Base-by-base conservation (phyloP, 2,329 filamentous ascomycete species). In the Dactylellina haptotyla region DNA sequence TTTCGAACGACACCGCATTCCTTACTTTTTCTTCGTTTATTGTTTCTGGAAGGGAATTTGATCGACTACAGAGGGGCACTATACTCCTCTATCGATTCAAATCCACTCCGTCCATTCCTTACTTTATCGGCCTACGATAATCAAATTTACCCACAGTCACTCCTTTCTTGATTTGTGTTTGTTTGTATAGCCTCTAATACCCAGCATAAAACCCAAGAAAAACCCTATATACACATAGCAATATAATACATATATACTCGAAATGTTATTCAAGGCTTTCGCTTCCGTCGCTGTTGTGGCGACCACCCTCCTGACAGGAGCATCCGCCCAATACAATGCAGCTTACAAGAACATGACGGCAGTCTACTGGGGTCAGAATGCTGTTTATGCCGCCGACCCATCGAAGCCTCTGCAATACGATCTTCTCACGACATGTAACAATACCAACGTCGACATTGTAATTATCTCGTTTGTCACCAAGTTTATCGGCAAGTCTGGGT, bases 351-450 rank as follows among this genome's bases (percentile, higher is more conserved):
- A 63, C 28, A 72, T 65, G 51, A 72, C 67, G 4, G 67, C 67
- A 10, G 67, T 72, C 32, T 72, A 72, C 28, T 72, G 67, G 67
- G 67, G 67, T 26, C 67, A 72, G 26, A 72, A 72, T n/a, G 67
- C 57, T 23, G 48, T 18, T 9, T 45, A 43, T 8, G 37, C 18
- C 23, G 46, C 16, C 23, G 26, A 64, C 58, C 20, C 25, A 4
- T 34, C 28, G 2, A 58, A 51, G 43, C 8, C 9, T n/a, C 6
- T 32, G 8, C 66, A 71, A 30, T 51, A 23, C 41, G 28, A 65
- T 45, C 20, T 72, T 10, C 32, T 58, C 26, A 61, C 53, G 20
- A 72, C 67, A 12, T 72, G 67, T 53, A 65, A 61, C 30, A 56
- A 72, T 16, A 53, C 51, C 25, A 56, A 61, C 28, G 28, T 72